These are phyloP conservation scores for Spathaspora sp. DNA, from an alignment of 805 yeast species.

Conservation along the genomic window DNA sequence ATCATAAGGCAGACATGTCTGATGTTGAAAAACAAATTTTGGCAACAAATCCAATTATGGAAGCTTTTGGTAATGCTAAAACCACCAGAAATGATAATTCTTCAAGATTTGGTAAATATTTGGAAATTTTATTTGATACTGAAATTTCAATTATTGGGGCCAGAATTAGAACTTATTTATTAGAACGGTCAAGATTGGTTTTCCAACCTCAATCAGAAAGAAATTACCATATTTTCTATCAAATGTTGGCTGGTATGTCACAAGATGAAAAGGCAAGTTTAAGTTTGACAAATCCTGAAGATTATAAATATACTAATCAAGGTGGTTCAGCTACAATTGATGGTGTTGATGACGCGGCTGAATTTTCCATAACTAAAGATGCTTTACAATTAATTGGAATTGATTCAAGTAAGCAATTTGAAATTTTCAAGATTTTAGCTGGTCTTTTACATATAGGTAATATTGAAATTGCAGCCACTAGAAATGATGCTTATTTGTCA, in stretches of 20 bases:
- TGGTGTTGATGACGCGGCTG: conserved; percentile 80
- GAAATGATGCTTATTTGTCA: conserved; percentile 76
- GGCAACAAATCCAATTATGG: conserved; percentile 97
- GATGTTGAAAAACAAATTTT: conserved; percentile 90
- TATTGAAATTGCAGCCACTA: conserved; percentile 77
- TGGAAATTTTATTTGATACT: conserved; percentile 82
- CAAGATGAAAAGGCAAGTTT: conserved; percentile 53
- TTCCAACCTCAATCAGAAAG: conserved; percentile 90
- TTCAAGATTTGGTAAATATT: conserved; percentile 93
- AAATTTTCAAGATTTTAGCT: conserved; percentile 76
- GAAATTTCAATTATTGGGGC: conserved; percentile 87
- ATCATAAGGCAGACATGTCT: conserved; percentile 63
- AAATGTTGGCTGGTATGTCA: conserved; percentile 70
- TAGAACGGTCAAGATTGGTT: conserved; percentile 91
- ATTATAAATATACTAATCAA: conserved; percentile 81
- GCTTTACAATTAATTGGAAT: conserved; percentile 83
- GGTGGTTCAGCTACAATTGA: conserved; percentile 73
- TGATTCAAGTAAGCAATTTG: conserved; percentile 49
- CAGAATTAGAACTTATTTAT: conserved; percentile 82
- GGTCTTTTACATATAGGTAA: conserved; percentile 92
- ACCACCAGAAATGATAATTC: conserved; percentile 97
- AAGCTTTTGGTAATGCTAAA: conserved; percentile 97
- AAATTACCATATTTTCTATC: conserved; percentile 94
- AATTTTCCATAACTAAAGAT: conserved; percentile 68
- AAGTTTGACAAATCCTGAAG: conserved; percentile 60